phyloP scores from a whole-genome alignment of 345 rosid genomes.

The Viola odorata region DNA sequence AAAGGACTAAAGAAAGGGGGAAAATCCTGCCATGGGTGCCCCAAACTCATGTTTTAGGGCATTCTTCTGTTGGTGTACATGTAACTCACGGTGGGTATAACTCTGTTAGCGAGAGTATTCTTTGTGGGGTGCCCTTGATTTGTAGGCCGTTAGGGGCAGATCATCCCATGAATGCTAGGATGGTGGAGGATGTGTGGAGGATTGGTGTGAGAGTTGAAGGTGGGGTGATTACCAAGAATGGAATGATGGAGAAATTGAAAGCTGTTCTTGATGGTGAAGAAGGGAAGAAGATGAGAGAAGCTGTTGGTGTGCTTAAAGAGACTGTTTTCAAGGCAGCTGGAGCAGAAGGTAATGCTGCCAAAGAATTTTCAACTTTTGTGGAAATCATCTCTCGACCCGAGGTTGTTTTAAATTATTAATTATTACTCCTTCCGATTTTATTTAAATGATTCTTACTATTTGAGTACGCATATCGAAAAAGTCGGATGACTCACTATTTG shows the following conservation, averaged over 20 bases:
- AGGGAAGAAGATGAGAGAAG: slow-evolving; percentile 4
- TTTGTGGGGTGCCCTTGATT: slow-evolving; percentile 16
- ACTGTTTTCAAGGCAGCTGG: slow-evolving; percentile 4
- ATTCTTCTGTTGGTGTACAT: slow-evolving; percentile 22
- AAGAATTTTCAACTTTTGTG: slow-evolving; percentile 4
- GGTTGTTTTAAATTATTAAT: no score
- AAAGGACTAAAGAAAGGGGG: slow-evolving; percentile 25
- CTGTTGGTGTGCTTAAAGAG: not conserved
- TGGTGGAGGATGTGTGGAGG: slow-evolving; percentile 12
- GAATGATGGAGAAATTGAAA: not conserved
- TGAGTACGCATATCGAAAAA: no score
- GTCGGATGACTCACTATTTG: no score
- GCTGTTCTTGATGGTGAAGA: not conserved
- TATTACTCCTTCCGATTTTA: no score
- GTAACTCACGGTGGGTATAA: slow-evolving; percentile 15
- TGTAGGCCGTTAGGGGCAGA: slow-evolving; percentile 16
- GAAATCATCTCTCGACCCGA: no score
- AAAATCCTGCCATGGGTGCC: slow-evolving; percentile 55
- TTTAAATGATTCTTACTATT: no score
- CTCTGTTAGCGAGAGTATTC: slow-evolving; percentile 13
- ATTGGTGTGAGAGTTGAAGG: slow-evolving; percentile 16
- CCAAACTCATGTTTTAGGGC: slow-evolving; percentile 41
- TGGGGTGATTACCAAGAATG: slow-evolving; percentile 12
- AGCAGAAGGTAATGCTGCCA: not conserved
- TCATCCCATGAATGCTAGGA: not conserved